Base-by-base conservation (phyloP, 2,329 filamentous ascomycete species). In the Sphaerulina vaccinii region DNA sequence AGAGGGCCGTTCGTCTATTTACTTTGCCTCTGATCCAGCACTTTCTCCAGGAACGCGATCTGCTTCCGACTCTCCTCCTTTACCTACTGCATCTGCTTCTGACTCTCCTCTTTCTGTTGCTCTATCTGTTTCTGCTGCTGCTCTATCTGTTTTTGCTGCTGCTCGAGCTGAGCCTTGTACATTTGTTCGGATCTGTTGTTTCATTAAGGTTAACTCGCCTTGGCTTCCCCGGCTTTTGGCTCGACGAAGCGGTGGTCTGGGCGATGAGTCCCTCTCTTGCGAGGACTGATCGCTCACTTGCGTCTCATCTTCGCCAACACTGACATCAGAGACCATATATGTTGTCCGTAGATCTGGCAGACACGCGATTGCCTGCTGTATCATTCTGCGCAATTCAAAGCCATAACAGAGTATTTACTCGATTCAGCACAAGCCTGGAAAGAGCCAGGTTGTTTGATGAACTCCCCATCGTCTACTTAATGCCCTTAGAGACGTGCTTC, bases 121-220 rank as follows among this genome's bases (percentile, higher is more conserved):
- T 50, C 46, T 23, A 48, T 45, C 39, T 40, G 32, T 24, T 36
- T 19, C 35, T 15, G 19, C 38, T 23, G 7, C 38, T 40, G 37
- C 37, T 53, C 36, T 13, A 39, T 54, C 35, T 54, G 15, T 22
- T 52, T 15, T 22, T 44, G 35, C 49, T 52, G 53, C 49, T 45
- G 49, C 49, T 56, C 49, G 36, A 56, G 40, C 42, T 55, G 48
- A 41, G 41, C 36, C 49, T 55, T 55, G 27, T 48, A 42, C 36
- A 51, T 46, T 42, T 51, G 41, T 48, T 51, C 41, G 15, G 37
- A 52, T 49, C 38, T 56, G 49, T 49, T 52, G 43, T 43, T 44
- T 44, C 39, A 56, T 45, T 21, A 49, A 35, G 3, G 38, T 47
- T 32, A 52, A 42, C 47, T 56, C 49, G 2, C 40, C 32, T 49